Conservation (phyloP, 148 eudicot species). For the Cornus florida region DNA sequence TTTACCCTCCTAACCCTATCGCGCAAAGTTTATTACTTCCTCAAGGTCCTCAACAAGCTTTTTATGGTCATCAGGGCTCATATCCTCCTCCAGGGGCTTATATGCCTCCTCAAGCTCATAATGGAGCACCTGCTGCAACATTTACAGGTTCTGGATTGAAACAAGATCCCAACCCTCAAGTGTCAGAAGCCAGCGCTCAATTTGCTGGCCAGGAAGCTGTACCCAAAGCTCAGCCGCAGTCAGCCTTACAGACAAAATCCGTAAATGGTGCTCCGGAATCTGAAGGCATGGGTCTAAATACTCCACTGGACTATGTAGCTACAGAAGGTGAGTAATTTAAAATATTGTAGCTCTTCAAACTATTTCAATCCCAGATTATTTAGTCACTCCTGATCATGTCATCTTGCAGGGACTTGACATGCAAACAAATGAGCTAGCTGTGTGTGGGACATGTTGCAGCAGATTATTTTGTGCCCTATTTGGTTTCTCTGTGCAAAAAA, state of each 20-base stretch:
- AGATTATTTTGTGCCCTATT: neutral
- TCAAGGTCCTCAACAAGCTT: constrained; percentile 29
- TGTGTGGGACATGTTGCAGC: constrained; percentile 1
- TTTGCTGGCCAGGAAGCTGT: constrained; percentile 8
- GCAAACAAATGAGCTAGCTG: constrained; percentile 3
- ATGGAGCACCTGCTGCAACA: constrained; percentile 5
- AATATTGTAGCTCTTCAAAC: no score
- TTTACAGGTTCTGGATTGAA: constrained; percentile 7
- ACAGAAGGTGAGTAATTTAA: neutral
- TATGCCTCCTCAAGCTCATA: constrained; percentile 19
- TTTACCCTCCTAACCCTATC: constrained; percentile 42
- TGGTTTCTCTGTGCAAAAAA: constrained; percentile 2
- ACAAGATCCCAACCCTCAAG: constrained; percentile 19
- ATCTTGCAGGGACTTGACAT: neutral
- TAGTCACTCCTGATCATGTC: neutral
- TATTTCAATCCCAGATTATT: neutral
- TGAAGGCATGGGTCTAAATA: neutral
- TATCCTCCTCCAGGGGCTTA: constrained; percentile 21
- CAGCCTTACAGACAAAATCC: neutral
- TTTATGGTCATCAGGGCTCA: constrained; percentile 22
- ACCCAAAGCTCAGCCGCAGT: neutral
- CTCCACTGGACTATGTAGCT: neutral
- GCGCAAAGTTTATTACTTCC: constrained; percentile 17
- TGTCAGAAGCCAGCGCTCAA: constrained; percentile 6
- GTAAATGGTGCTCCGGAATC: constrained; percentile 1